Percentiles rank a stretch among this genome's conserved stretches.
Evolutionary conservation across 1,284 basidiomycete genomes (phyloP).

Genomic region (Sporisorium reilianum): DNA sequence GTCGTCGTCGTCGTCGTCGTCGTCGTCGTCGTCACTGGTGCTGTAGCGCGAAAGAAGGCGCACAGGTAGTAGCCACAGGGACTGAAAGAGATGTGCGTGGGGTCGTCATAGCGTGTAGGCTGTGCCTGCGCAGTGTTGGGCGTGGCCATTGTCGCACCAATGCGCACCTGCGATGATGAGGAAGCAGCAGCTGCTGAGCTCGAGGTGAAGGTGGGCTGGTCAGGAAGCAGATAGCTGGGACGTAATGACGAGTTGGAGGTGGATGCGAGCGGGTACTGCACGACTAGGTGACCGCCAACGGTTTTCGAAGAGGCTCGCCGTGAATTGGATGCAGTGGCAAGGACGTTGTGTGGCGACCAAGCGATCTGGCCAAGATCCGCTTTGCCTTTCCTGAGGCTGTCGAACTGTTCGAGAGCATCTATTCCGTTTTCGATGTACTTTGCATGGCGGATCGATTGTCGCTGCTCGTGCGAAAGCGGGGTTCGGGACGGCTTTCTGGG

Average conservation of each 20-base stretch:
- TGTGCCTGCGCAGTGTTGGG: not conserved
- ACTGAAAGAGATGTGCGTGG: constrained; percentile 44
- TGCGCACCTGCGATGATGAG: constrained; percentile 13
- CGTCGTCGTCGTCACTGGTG: not conserved
- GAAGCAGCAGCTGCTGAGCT: constrained; percentile 1
- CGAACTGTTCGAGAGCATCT: constrained; percentile 21
- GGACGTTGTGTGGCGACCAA: constrained; percentile 41
- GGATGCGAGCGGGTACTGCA: constrained; percentile 26
- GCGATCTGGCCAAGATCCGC: constrained; percentile 26
- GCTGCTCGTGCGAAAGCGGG: constrained; percentile 20
- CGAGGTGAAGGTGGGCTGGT: constrained; percentile 8
- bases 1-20: no score
- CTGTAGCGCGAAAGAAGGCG: constrained; percentile 26
- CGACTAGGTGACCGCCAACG: constrained; percentile 21
- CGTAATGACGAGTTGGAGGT: constrained; percentile 7
- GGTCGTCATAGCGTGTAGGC: constrained; percentile 24
- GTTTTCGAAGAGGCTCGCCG: constrained; percentile 12
- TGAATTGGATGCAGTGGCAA: constrained; percentile 40
- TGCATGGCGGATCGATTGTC: constrained; percentile 25
- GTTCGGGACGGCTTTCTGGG: constrained; percentile 4
- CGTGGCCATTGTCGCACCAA: not conserved
- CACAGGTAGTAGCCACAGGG: constrained; percentile 49
- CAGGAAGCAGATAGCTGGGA: constrained; percentile 30
- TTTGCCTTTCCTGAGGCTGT: constrained; percentile 8
- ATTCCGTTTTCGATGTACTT: constrained; percentile 28